A percentile compares a stretch with the other conserved stretches of the same genome.
Evolutionary conservation across 345 rosid genomes (phyloP).

Genomic region (Hypericum androsaemum): DNA sequence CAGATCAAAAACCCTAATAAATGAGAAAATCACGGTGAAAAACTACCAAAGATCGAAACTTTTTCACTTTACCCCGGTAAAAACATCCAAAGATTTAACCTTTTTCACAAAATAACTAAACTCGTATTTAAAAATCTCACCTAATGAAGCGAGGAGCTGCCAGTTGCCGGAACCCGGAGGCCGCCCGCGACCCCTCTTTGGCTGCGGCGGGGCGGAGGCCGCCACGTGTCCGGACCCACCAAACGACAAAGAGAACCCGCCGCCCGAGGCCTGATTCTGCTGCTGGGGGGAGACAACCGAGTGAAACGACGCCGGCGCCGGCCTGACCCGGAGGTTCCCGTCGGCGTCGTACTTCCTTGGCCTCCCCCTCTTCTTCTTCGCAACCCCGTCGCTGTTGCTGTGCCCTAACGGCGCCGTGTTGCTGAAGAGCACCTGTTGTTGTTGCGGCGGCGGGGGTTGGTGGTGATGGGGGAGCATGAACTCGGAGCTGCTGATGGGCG

Average conservation of each 20-base stretch:
- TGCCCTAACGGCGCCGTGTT: not conserved
- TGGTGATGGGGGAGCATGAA: too few species aligned
- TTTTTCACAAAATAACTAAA: too few species aligned
- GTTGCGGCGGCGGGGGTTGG: slow-evolving; percentile 3
- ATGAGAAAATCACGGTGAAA: too few species aligned
- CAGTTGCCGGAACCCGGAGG: slow-evolving; percentile 47
- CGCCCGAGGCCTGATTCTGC: slow-evolving; percentile 3
- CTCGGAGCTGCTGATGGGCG: slow-evolving; percentile 19
- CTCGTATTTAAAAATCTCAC: slow-evolving; percentile 16
- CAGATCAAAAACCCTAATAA: too few species aligned
- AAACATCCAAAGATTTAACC: too few species aligned
- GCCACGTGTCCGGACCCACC: too few species aligned
- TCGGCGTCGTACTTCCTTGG: slow-evolving; percentile 38
- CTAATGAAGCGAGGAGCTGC: slow-evolving; percentile 57
- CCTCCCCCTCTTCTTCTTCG: slow-evolving; percentile 44
- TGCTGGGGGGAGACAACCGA: not conserved
- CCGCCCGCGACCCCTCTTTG: slow-evolving; percentile 45
- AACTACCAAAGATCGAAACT: too few species aligned
- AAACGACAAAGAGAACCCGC: slow-evolving; percentile 24
- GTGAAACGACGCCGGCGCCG: not conserved
- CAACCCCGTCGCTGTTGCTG: slow-evolving; percentile 16
- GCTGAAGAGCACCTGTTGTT: not conserved
- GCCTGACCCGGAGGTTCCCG: slow-evolving; percentile 28
- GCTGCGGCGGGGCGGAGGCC: slow-evolving; percentile 4
- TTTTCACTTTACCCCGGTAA: too few species aligned